Base-by-base conservation (phyloP, 257 asterid species). In the Lavandula angustifolia region DNA sequence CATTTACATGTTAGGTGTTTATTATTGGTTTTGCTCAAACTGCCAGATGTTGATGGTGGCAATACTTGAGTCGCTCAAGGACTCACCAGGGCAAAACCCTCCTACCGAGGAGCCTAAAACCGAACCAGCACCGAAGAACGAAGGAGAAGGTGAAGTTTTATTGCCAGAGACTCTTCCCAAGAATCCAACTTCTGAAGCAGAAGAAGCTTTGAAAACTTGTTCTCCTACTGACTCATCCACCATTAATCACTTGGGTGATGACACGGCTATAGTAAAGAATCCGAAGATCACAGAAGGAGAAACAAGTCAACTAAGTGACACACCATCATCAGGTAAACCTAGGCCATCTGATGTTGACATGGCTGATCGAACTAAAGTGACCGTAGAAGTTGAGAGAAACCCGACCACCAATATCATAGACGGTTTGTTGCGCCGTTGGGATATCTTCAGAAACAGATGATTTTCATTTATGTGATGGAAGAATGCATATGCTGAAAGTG, bases 381-480 rank as follows among this genome's bases (percentile, higher is more conserved):
- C 87, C 0, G 84, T 88, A 16, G 79, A 94, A 74, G 90, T 86
- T 11, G 95, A 78, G 75, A 91, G 79, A 72, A 81, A 63, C 72
- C 90, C 89, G 2, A 48, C 92, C 6, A 67, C 67, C 50, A 86
- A 81, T 66, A 75, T 83, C 69, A 75, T 85, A 76, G 98, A 88
- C 43, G 95, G 98, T 65, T 67, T 88, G 54, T 62, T 82, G 46
- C 95, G 96, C 16, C 90, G 98, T 31, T 88, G 96, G 96, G 98
- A 92, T 78, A 76, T 83, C 80, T 88, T 92, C 79, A 60, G 85
- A 59, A 80, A 74, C 80, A 83, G 78, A 80, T 88, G 74, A 88
- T 64, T 3, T 60, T 31, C 18, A 8, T 17, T 48, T 13, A 49
- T 43, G 27, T 37, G 56, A 17, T 52, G 47, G 67, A 49, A 47